phyloP scores from a whole-genome alignment of 2,329 filamentous ascomycete species.

The Phoma herbarum region DNA sequence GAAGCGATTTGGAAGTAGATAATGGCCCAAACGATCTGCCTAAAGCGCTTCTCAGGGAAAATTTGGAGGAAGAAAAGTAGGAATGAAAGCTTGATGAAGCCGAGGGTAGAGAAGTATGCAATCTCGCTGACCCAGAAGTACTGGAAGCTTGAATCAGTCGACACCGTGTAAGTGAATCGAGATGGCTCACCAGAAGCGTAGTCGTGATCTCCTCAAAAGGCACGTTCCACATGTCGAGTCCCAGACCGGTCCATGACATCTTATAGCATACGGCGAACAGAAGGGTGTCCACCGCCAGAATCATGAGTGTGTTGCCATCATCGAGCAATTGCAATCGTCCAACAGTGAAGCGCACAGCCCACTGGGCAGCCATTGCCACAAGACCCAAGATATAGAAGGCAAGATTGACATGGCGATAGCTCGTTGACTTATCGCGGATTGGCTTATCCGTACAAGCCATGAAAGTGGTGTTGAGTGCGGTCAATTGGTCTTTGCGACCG shows the following conservation, averaged over 20 bases:
- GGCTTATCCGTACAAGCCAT: slow-evolving; percentile 11
- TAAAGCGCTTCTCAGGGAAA: slow-evolving; percentile 33
- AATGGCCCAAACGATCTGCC: slow-evolving; percentile 18
- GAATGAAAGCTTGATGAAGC: slow-evolving; percentile 37
- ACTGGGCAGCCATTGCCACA: slow-evolving; percentile 3
- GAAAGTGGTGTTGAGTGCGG: background rate
- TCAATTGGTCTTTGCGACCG: slow-evolving; percentile 6
- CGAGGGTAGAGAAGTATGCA: slow-evolving; percentile 39
- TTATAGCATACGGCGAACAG: slow-evolving; percentile 18
- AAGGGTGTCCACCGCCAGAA: slow-evolving; percentile 6
- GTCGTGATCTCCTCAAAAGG: slow-evolving; percentile 11
- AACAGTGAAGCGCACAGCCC: slow-evolving; percentile 3
- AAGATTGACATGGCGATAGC: slow-evolving; percentile 8
- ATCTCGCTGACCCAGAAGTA: slow-evolving; percentile 45
- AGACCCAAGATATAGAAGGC: slow-evolving; percentile 11
- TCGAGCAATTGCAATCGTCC: slow-evolving; percentile 15
- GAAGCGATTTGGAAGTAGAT: slow-evolving; percentile 31
- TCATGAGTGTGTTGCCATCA: slow-evolving; percentile 9
- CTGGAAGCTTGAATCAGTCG: background rate
- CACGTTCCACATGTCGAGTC: slow-evolving; percentile 24
- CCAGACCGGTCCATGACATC: slow-evolving; percentile 25
- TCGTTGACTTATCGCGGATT: slow-evolving; percentile 15
- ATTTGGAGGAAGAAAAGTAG: slow-evolving; percentile 40
- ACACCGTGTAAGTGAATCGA: too few species aligned
- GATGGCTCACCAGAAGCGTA: slow-evolving; percentile 18